Base-by-base conservation (phyloP, 2,329 filamentous ascomycete genomes). In the Fusarium aywerte region DNA sequence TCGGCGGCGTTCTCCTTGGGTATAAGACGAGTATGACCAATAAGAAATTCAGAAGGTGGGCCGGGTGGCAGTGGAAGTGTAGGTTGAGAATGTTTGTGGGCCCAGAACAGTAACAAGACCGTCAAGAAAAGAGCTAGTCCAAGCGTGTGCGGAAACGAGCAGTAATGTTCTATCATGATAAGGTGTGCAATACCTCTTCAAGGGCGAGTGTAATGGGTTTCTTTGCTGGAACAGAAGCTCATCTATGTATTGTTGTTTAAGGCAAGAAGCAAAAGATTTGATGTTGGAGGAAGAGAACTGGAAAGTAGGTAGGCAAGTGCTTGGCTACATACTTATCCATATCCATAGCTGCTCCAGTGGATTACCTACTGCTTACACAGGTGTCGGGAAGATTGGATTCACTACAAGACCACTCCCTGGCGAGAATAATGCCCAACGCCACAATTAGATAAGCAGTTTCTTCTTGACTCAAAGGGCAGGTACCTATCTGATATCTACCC, bases 11-110 rank as follows among this genome's bases (percentile, higher is more conserved):
- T 73, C 20, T 74, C 68, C 18, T 70, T 68, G 13, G 74, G 74
- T 35, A 75, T 70, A n/a, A 73, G n/a, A 23, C 73, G 63, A 18
- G 69, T 59, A 50, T 75, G 74, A 0, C 73, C 74, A 15, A 75
- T 45, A 5, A 75, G 45, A 33, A 75, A 73, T 43, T 74, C 73
- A 18, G 70, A 71, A 9, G 73, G 73, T 10, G 74, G 74, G 1
- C 73, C 73, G 15, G 74, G 74, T 13, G 73, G 73, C 1, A 73
- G 47, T n/a, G 72, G 69, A 25, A 63, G 62, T 11, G 43, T 33
- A 18, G 36, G 49, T 20, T 48, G 61, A n/a, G 33, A 45, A 48
- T 49, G 48, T 53, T 55, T 53, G 25, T 59, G 47, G n/a, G 40
- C 35, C 33, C 62, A 31, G 18, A 56, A 18, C 20, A 38, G 38